Evolutionary conservation across 2,329 filamentous ascomycete species (phyloP).

Genomic region (Fusarium lateritium): DNA sequence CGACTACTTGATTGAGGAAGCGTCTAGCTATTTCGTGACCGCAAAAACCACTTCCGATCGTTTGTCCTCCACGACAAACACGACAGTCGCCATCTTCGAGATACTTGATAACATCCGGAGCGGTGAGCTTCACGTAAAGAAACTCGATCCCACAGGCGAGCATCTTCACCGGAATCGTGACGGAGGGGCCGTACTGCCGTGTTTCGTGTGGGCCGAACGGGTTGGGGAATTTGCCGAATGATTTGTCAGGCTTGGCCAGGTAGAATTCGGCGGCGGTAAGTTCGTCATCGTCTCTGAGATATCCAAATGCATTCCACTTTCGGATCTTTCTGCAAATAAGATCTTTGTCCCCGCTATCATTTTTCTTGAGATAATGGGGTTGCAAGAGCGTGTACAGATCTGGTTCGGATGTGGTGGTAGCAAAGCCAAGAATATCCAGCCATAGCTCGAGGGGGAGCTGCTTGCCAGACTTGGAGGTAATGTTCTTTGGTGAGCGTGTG

Average conservation of each 20-base stretch:
- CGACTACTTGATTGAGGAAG: background rate
- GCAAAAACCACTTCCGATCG: background rate
- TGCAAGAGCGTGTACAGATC: background rate
- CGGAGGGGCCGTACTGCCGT: background rate
- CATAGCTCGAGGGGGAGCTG: conserved; percentile 9
- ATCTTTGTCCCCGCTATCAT: fast-evolving
- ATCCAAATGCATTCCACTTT: background rate
- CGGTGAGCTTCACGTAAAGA: background rate
- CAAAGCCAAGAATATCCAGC: background rate
- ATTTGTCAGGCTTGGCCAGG: background rate
- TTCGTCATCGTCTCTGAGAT: fast-evolving
- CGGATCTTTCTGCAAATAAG: background rate
- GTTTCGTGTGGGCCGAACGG: background rate
- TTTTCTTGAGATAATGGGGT: background rate
- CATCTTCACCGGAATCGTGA: background rate
- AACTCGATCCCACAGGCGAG: background rate
- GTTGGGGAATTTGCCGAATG: fast-evolving
- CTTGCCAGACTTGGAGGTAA: background rate
- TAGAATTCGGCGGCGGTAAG: background rate
- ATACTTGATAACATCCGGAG: conserved; percentile 14
- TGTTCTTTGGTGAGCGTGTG: fast-evolving
- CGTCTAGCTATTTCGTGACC: background rate
- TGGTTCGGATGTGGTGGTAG: fast-evolving
- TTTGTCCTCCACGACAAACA: fast-evolving
- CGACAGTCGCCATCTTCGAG: background rate